phyloP scores from a whole-genome alignment of 225 moss, liverwort and hornwort genomes.

The Pseudisothecium myosuroides region DNA sequence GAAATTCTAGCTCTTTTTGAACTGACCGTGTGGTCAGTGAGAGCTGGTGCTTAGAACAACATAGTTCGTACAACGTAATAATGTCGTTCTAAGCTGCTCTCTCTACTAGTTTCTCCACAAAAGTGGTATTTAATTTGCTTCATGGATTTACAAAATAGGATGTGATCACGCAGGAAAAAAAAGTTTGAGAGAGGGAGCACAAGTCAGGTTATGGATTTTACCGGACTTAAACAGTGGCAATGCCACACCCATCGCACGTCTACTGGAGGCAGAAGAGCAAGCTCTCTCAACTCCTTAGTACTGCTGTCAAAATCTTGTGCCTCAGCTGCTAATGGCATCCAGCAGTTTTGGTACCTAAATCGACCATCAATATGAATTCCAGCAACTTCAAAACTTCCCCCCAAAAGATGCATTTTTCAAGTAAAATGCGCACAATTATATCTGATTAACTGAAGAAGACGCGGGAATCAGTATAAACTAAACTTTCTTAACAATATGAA shows the following conservation, averaged over 20 bases:
- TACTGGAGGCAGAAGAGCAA: conserved; percentile 60
- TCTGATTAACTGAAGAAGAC: background rate
- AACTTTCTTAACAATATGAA: background rate
- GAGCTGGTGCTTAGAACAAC: background rate
- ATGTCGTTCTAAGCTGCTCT: background rate
- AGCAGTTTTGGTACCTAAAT: conserved; percentile 56
- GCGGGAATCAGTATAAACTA: background rate
- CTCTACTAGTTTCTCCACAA: background rate
- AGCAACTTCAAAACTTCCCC: background rate
- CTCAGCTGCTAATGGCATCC: conserved; percentile 78
- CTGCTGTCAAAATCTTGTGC: background rate
- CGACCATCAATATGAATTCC: too few species aligned
- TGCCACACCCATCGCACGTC: conserved; percentile 98
- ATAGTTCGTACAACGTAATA: background rate
- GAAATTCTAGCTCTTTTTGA: background rate
- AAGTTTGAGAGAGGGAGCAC: background rate
- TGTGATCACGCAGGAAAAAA: background rate
- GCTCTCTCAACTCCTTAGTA: background rate
- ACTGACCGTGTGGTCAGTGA: background rate
- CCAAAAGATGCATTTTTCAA: background rate
- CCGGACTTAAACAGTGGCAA: conserved; percentile 88
- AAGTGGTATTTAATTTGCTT: background rate
- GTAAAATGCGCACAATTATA: too few species aligned
- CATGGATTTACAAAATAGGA: background rate
- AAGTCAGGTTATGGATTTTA: background rate